Percentiles rank a stretch among this genome's conserved stretches.
phyloP scores from a whole-genome alignment of 1,284 basidiomycete genomes.

The Leccinum fallax region DNA sequence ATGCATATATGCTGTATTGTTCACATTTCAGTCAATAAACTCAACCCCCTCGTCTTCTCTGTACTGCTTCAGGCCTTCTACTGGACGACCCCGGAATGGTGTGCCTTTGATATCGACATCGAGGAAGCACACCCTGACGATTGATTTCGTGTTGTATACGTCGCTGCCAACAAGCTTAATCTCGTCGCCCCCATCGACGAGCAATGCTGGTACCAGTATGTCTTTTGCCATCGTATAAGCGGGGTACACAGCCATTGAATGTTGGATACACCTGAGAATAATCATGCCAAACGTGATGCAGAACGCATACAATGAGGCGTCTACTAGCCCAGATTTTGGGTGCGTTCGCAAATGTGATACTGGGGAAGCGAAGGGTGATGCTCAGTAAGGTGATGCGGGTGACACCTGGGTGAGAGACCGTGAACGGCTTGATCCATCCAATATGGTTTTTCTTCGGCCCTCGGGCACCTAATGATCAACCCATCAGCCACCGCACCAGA shows the following conservation, averaged over 20 bases:
- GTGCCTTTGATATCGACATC: constrained; percentile 46
- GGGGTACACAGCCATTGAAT: too few species aligned
- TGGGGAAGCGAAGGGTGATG: too few species aligned
- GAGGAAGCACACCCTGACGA: constrained; percentile 44
- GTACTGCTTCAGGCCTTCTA: constrained; percentile 38
- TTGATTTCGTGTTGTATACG: too few species aligned
- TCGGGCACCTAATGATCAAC: not conserved
- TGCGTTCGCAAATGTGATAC: too few species aligned
- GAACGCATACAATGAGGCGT: too few species aligned
- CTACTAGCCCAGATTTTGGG: too few species aligned
- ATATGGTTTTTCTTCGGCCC: not conserved
- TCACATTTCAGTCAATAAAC: not conserved
- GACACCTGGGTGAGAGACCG: not conserved
- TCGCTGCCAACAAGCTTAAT: too few species aligned
- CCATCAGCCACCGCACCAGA: not conserved
- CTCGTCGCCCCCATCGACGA: too few species aligned
- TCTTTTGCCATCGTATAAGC: too few species aligned
- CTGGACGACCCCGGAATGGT: constrained; percentile 63
- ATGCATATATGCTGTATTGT: not conserved
- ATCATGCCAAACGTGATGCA: too few species aligned
- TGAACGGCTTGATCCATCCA: not conserved
- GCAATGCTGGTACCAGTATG: too few species aligned
- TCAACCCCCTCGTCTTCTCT: not conserved
- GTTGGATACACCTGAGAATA: too few species aligned
- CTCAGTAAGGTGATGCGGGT: not conserved